Base-by-base conservation (phyloP, 371 early-diverging fungal genomes). In the Mucor indicus region DNA sequence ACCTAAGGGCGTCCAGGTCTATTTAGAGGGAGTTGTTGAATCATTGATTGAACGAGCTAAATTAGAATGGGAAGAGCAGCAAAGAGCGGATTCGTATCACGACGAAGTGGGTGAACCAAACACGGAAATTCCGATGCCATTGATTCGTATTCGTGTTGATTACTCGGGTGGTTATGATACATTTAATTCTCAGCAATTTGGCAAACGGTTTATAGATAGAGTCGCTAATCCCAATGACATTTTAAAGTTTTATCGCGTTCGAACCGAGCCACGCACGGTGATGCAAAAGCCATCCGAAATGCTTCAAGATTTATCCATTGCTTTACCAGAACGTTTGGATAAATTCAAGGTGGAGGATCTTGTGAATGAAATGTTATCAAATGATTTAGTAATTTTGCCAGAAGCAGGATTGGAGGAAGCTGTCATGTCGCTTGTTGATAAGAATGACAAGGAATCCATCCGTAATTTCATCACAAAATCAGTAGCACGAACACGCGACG, bases 141-240 rank as follows among this genome's bases (percentile, higher is more conserved):
- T 95, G 23, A 77, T 95, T 10, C 77, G 95, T 11, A 67, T 95
- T 50, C 75, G 86, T 7, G 92, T 92, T 32, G 97, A 93, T 29
- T 98, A 97, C 55, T 75, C 79, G 6, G 91, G 85, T 44, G 91
- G 86, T 0, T 90, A 81, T 55, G 80, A 79, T 37, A 84, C 89
- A 21, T 83, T 95, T 61, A 95, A 95, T 57, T 84, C 90, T 4
- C 84, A 86, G 59, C 72, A 87, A 23, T 93, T 96, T 57, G 94
- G 95, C 0, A 81, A 86, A 44, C 63, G 75, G 32, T 95, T 92
- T 74, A 84, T 83, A 7, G 84, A 89, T 16, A 64, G 71, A 9
- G 93, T 97, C 0, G 98, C 98, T n/a, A 99, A 99, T 63, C 93
- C 96, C 1, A 82, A 85, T 29, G 98, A 99, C 44, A 84, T 95